A percentile compares a stretch with the other conserved stretches of the same genome.
These are phyloP conservation scores for Tricholoma bakamatsutake DNA, from an alignment of 768 basidiomycete species.

Conservation along the genomic window DNA sequence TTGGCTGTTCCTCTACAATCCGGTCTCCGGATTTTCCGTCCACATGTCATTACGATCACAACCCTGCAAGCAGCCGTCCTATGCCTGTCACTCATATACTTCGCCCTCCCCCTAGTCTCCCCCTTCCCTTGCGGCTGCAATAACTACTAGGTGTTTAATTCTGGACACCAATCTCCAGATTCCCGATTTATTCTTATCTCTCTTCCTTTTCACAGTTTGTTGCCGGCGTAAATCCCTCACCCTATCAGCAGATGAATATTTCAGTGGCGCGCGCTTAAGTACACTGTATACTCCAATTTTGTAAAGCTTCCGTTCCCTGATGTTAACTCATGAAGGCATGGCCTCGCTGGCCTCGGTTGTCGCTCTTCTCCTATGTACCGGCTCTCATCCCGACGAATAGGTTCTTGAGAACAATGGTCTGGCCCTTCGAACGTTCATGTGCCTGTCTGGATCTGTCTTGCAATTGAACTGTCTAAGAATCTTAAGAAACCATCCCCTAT, in stretches of 20 bases:
- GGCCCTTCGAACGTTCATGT: too few species aligned
- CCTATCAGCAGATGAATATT: neutral
- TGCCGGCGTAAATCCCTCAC: slow-evolving; percentile 17
- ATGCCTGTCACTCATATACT: neutral
- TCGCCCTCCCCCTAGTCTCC: neutral
- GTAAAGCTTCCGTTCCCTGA: neutral
- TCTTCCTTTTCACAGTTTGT: neutral
- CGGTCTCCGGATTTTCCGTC: neutral
- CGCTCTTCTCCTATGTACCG: too few species aligned
- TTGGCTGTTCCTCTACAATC: slow-evolving; percentile 8
- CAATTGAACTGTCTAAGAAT: too few species aligned
- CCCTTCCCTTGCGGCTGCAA: neutral
- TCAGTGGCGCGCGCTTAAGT: neutral
- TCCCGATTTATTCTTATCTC: slow-evolving; percentile 6
- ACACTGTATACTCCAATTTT: neutral
- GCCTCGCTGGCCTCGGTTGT: neutral
- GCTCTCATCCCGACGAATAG: neutral
- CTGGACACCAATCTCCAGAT: slow-evolving; percentile 1
- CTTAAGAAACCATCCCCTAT: too few species aligned
- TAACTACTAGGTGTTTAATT: neutral
- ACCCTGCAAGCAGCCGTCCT: neutral
- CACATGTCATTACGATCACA: too few species aligned
- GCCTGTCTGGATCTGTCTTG: too few species aligned
- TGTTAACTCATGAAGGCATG: neutral
- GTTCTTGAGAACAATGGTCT: too few species aligned